Evolutionary conservation across 345 rosid species (phyloP).

Genomic region (Populus euphratica): DNA sequence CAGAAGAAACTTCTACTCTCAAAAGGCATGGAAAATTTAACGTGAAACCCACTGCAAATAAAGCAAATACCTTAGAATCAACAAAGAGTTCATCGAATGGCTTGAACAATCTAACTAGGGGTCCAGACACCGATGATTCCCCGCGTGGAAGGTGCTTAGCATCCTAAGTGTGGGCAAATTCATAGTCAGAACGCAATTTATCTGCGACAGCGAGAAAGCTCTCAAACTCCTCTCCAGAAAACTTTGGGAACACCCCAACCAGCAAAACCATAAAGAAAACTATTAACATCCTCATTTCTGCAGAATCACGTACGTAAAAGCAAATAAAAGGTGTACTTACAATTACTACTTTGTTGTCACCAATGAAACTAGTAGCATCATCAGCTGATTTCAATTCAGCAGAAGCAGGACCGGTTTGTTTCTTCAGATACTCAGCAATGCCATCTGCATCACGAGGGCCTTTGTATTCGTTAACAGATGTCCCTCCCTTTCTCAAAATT

Average conservation of each 20-base stretch:
- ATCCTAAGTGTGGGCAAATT: slow-evolving; percentile 76
- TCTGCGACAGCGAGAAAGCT: slow-evolving; percentile 67
- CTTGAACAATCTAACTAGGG: slow-evolving; percentile 85
- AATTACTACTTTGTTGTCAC: slow-evolving; percentile 59
- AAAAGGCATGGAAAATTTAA: background rate
- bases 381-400: slow-evolving; percentile 61
- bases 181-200: slow-evolving; percentile 81
- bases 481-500: slow-evolving; percentile 85
- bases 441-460: slow-evolving; percentile 98
- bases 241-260: slow-evolving; percentile 90
- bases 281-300: background rate
- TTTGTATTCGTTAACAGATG: slow-evolving; percentile 70
- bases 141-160: slow-evolving; percentile 92
- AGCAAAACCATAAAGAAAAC: slow-evolving; percentile 16
- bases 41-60: background rate
- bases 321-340: slow-evolving; percentile 43
- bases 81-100: slow-evolving; percentile 89
- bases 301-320: background rate
- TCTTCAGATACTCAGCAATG: slow-evolving; percentile 71
- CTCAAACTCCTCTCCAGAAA: slow-evolving; percentile 83
- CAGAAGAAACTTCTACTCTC: background rate
- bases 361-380: slow-evolving; percentile 54
- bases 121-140: slow-evolving; percentile 76
- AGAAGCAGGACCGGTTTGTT: slow-evolving; percentile 93
- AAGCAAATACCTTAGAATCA: slow-evolving; percentile 60